phyloP scores from a whole-genome alignment of 257 asterid species.

The Solanum sejunctum region DNA sequence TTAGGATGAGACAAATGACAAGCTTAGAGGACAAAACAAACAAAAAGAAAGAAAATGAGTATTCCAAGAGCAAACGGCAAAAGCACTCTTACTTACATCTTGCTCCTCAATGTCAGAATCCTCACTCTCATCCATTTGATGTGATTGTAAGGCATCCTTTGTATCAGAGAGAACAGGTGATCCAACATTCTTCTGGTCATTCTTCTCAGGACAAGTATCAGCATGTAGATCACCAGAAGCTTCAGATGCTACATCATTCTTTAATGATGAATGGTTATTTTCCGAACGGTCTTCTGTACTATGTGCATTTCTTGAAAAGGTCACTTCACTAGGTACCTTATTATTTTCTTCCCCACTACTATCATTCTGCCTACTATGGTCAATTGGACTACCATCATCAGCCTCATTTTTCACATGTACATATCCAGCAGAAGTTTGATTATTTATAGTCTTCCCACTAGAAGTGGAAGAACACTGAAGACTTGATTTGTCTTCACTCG shows the following conservation, averaged over 20 bases:
- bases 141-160: conserved; percentile 11
- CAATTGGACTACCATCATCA: conserved; percentile 19
- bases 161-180: conserved; percentile 1
- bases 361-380: conserved; percentile 11
- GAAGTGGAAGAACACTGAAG: conserved; percentile 8
- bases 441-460: background rate
- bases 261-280: conserved; percentile 10
- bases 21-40: background rate
- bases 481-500: conserved; percentile 5
- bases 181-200: conserved; percentile 36
- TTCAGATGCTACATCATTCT: conserved; percentile 20
- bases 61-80: background rate
- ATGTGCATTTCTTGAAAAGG: conserved; percentile 10
- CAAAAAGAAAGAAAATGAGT: conserved; percentile 1
- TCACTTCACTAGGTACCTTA: conserved; percentile 16
- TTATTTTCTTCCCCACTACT: conserved; percentile 14
- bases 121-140: conserved; percentile 40
- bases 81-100: conserved; percentile 54
- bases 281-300: conserved; percentile 14
- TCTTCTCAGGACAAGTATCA: conserved; percentile 14
- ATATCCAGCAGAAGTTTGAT: conserved; percentile 9
- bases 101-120: conserved; percentile 81
- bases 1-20: background rate
- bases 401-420: conserved; percentile 17
- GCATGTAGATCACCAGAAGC: conserved; percentile 18